Percentiles rank a stretch among this genome's conserved stretches.
Conservation (phyloP, 139 green algal species). For the Mychonastes homosphaera region DNA sequence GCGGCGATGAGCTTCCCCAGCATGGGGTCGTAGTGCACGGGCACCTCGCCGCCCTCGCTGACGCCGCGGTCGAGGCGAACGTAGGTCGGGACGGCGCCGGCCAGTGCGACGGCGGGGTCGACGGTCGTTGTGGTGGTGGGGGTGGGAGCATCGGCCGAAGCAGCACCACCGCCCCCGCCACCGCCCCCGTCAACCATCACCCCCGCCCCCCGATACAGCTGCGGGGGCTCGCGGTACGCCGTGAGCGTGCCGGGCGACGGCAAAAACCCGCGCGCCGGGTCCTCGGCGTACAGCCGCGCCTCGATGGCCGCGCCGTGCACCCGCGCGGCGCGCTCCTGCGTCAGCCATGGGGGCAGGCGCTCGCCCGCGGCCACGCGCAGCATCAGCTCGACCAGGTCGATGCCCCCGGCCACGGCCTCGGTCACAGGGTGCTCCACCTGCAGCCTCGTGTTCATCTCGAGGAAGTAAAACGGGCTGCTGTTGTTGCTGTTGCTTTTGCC, state of each 20-base stretch:
- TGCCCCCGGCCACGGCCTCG: conserved; percentile 3
- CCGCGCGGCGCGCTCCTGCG: neutral
- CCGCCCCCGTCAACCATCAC: neutral
- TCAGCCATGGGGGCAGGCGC: conserved; percentile 9
- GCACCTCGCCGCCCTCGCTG: conserved; percentile 43
- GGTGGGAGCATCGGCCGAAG: neutral
- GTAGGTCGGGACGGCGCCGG: conserved; percentile 36
- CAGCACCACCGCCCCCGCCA: neutral
- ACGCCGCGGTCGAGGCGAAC: conserved; percentile 59
- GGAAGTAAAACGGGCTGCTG: conserved; percentile 43
- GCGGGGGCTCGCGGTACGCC: conserved; percentile 1
- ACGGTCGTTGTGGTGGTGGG: conserved; percentile 30
- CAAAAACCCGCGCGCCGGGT: conserved; percentile 47
- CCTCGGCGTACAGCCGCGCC: conserved; percentile 65
- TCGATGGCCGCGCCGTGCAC: conserved; percentile 52
- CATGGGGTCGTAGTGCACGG: conserved; percentile 66
- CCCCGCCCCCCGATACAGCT: neutral
- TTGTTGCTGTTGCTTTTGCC: too few relatives aligned
- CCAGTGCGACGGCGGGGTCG: conserved; percentile 50
- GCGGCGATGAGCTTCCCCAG: conserved; percentile 61
- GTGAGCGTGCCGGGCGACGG: conserved; percentile 38
- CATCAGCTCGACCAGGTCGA: conserved; percentile 65
- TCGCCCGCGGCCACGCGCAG: conserved; percentile 45
- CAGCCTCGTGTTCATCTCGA: conserved; percentile 41
- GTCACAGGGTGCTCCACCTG: conserved; percentile 23